These are phyloP conservation scores for Eimeria zaria DNA, from an alignment of 169 alveolate species.

Conservation along the genomic window DNA sequence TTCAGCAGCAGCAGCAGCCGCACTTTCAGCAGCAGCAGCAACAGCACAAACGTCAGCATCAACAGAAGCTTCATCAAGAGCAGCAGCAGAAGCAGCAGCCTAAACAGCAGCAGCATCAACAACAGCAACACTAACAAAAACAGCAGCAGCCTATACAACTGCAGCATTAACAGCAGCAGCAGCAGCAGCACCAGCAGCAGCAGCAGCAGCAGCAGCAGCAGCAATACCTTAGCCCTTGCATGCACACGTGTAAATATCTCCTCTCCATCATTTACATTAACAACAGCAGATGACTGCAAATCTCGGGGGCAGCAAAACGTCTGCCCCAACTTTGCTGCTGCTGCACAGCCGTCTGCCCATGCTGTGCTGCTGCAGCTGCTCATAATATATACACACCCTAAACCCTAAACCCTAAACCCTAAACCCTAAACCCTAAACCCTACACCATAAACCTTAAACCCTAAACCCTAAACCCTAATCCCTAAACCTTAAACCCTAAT, in stretches of 20 bases:
- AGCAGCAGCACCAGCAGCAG: neutral
- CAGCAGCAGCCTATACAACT: neutral
- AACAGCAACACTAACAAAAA: too few relatives aligned
- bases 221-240: slow-evolving; percentile 30
- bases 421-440: neutral
- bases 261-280: slow-evolving; percentile 23
- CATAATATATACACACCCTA: neutral
- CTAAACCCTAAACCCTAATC: neutral
- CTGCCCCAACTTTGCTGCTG: slow-evolving; percentile 34
- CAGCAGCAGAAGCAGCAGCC: too few relatives aligned
- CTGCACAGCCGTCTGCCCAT: slow-evolving; percentile 52
- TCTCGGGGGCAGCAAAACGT: slow-evolving; percentile 49
- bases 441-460: neutral
- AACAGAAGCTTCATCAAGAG: too few relatives aligned
- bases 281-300: slow-evolving; percentile 45
- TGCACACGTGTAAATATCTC: slow-evolving; percentile 51
- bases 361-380: slow-evolving; percentile 68
- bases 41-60: too few relatives aligned
- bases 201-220: neutral
- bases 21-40: too few relatives aligned
- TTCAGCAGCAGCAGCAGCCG: neutral
- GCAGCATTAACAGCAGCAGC: too few relatives aligned
- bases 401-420: neutral
- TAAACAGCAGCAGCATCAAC: too few relatives aligned
- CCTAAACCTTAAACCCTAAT: neutral